Evolutionary conservation across 345 rosid species (phyloP), one percentile per base, ranked within the genome.

Genomic region (Odontarrhena argentea): DNA sequence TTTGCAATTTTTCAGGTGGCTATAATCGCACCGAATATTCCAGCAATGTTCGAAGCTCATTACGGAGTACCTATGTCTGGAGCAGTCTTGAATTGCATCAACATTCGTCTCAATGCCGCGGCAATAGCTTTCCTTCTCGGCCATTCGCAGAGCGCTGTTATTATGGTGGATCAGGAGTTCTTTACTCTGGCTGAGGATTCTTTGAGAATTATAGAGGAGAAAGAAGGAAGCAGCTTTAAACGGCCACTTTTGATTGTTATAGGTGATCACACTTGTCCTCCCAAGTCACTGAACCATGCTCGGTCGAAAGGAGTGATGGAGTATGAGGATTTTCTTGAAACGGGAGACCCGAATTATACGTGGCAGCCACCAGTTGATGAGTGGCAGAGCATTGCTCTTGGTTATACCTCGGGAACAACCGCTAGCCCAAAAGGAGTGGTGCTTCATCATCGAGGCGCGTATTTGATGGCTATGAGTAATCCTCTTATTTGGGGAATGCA

Each of bases 401-500:
- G 91, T 36, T 91, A 94, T 76, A 94, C 97, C 46, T 94, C 99
- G 1, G 99, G 99, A 9, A 91, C 96, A n/a, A 91, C 99, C 0
- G 87, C 96, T 44, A 88, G 88, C 68, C 99, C 99, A 0, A 91
- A 86, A 67, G 96, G 97, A 15, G 96, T 94, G 26, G 91, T 91
- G 54, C 71, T 94, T 74, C 76, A 82, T 74, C 99, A 91, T 70
- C 81, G 97, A 15, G 99, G 97, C 36, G 99, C 97, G 6, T 91
- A 88, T 68, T 40, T 87, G 32, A 91, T 88, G 97, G 69, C 91
- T 65, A 4, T 88, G 59, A 86, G 90, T 26, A 67, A 70, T 63
- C 77, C 88, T 46, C 74, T 91, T 38, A 69, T 78, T 32, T 94
- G 99, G 99, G 90, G 91, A n/a, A 91, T 91, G 80, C 83, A 63